Evolutionary conservation across 306 rosid genomes (phyloP), one percentile per base, ranked within the genome.

Genomic region (Vachellia pachyceras): DNA sequence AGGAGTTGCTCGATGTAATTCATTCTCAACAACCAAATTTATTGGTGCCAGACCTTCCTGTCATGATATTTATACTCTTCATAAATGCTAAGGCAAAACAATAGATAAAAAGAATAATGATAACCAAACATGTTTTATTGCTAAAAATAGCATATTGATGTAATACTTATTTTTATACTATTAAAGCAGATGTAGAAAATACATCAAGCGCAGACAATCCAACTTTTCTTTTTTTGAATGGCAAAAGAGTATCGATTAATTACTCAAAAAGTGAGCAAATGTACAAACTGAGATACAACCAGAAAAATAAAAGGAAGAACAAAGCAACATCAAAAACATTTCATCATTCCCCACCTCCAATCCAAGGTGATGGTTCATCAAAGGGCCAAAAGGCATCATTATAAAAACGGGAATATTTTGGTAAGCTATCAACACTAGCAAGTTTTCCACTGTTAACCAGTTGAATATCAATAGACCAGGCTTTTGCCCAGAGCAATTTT

Each of bases 21-120:
- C 98, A 73, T 76, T 86, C 90, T 95, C 99, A 58, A 95, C 80
- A 76, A 95, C 67, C 89, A 95, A 86, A 88, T 95, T 85, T 79
- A 95, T 95, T 17, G 99, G 98, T 75, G 98, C 97, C 82, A 95
- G 76, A 66, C 98, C 99, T 88, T 93, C 99, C 97, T 95, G 97
- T 52, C 47, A 60, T 86, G 75, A 84, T 23, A 86, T 54, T 58
- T 69, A 69, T 29, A 66, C 44, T 45, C 52, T 23, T 45, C 41
- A 17, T 68, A 20, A 57, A 54, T 72, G 49, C 77, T 67, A 22
- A 71, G 37, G 52, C 33, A 73, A 45, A 58, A 46, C 35, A 73
- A 80, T 67, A 79, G 50, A 58, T 29, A 25, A 25, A 61, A 61
- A 61, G 15, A 61, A 29, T 29, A 13, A 61, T 47, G 68, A 76